Base-by-base conservation (phyloP, 2,329 filamentous ascomycete genomes). In the Diaporthe velutina region DNA sequence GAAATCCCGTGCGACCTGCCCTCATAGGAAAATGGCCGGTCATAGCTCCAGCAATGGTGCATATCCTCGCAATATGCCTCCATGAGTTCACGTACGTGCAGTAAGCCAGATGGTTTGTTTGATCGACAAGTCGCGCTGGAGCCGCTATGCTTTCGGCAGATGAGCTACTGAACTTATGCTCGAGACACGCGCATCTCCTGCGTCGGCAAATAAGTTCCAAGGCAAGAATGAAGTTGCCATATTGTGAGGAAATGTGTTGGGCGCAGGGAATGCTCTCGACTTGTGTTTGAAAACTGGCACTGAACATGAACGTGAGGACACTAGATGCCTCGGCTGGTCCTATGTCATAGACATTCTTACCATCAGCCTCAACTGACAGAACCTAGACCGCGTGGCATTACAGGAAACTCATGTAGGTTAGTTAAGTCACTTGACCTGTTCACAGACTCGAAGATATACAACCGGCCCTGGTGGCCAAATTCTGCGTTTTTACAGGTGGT, bases 401-500 rank as follows among this genome's bases (percentile, higher is more conserved):
- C n/a, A 19, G 15, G 57, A 22, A 22, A 60, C 25, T 19, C 33
- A 15, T 2, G 1, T 38, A 25, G 7, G 19, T 13, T 3, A 42
- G 22, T 4, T 6, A 13, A n/a, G 22, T 25, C 12, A 50, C 28
- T 48, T 13, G 17, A 64, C 15, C 12, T 22, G n/a, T 38, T 10
- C 13, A 19, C n/a, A 40, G 4, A 25, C 15, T 22, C n/a, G 0
- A 7, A 38, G 15, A 19, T 68, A 9, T 68, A 40, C 28, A 28
- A 38, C 17, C 33, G 22, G 33, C 48, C 15, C n/a, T 13, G 13
- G 5, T 40, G 64, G n/a, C 45, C 64, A 38, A 17, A 28, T 68
- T 68, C 64, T 54, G 30, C 6, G 28, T 68, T 40, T 52, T 68
- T 68, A 68, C 50, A 70, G 55, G 35, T 76, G 77, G 77, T 77